Evolutionary conservation across 1,284 basidiomycete genomes (phyloP), one percentile per base, ranked within the genome.

Genomic region (Mycena sp.): DNA sequence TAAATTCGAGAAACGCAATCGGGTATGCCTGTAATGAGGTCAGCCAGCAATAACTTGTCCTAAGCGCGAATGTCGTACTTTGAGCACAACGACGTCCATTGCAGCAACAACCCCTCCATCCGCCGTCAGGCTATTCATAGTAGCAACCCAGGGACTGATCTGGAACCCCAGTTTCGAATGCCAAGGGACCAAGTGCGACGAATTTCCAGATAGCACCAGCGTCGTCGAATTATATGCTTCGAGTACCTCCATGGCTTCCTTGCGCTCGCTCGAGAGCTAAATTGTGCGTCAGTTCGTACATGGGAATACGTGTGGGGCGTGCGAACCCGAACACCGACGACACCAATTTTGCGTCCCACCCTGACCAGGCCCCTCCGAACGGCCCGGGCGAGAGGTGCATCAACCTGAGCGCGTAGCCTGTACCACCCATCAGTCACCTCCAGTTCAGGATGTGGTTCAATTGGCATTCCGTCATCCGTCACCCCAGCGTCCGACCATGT

Each of bases 371-470:
- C 89, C 21, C 83, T 85, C 38, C 79, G 78, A 6, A 93, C 80
- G 0, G 95, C 97, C 25, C 90, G 83, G 1, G 82, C 82, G 10
- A 99, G 80, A 2, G 91, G 85, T 14, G 82, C 79, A 74, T 99
- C 96, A 6, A 95, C 80, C 40, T 83, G 82, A 0, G 94, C 92
- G 12, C 89, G 86, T 14, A 99, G 83, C 32, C 88, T 82, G 72
- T 99, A 99, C 98, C 97, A 99, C 10, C 97, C 97, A 73, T 99
- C 98, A 0, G 95, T 96, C 14, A 99, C 80, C 75, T 98, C 96
- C 6, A 96, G 78, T 63, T 89, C 83, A 23, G 87, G 83, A 66
- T 81, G 72, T 25, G 80, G 72, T 29, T 77, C 77, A 17, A 78
- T 70, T 2, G 75, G 69, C 17, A 74, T 58, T 3, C 79, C 81